Base-by-base conservation (phyloP, 2,329 filamentous ascomycete genomes). In the Metarhizium humberi region DNA sequence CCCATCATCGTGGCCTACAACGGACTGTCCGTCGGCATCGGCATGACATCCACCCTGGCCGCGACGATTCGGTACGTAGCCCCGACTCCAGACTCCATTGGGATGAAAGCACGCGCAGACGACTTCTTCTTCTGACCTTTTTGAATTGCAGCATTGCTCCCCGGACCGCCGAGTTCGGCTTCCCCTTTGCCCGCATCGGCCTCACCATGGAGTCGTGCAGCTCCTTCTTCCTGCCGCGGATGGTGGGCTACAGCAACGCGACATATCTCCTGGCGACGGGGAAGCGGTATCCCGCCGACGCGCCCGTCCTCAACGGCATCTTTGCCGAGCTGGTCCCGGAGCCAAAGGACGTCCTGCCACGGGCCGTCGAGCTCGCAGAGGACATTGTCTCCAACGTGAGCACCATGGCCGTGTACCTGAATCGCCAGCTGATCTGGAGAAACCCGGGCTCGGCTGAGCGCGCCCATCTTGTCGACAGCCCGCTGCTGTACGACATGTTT, bases 1-100 rank as follows among this genome's bases (percentile, higher is more conserved):
- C 60, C 60, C 16, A 51, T 58, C 10, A 56, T 61, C 16, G 60
- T 57, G 11, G 59, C 57, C 8, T 52, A 59, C 5, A 59, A 61
- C n/a, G 59, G 59, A 4, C 51, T 56, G 3, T 50, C 57, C 0
- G 57, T 58, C 5, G 60, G 59, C 20, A 57, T 62, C 4, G 59
- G 57, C 20, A 54, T 58, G 8, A 62, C 59, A 3, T 57, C 55
- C 13, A 61, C 55, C 3, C 50, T 62, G 0, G 55, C 57, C 2
- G 56, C 54, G 8, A 46, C 57, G 1, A 62, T 60, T 8, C 54
- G 57, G 57, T 51, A 51, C 25, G 46, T 51, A 25, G 25, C 1
- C 25, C 25, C 25, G 25, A 4, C 25, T 11, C 42, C 14, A 42
- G 30, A 25, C 25, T 25, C 25, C 25, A 25, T 25, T 25, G 25